Percentiles rank a stretch among this genome's conserved stretches.
Conservation (phyloP, 352 stramenopile genomes). For the Elongisporangium prolatum region DNA sequence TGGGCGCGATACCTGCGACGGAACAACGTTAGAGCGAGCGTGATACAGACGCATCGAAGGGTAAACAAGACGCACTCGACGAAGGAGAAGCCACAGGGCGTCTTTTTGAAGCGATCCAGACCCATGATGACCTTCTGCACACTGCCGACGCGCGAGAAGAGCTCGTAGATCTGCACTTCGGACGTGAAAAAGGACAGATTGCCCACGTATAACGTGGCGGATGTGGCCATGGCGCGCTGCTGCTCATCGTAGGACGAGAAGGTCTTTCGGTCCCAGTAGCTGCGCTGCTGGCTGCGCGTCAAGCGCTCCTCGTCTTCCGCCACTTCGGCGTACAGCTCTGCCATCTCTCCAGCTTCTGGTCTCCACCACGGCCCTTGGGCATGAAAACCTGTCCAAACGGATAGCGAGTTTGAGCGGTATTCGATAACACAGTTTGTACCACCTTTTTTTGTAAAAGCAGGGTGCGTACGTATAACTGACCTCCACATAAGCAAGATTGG, state of each 20-base stretch:
- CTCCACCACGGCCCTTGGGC: background rate
- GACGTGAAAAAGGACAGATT: constrained; percentile 98
- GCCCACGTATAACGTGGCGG: constrained; percentile 94
- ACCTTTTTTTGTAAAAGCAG: background rate
- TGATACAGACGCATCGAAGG: background rate
- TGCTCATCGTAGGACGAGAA: constrained; percentile 91
- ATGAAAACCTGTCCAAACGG: background rate
- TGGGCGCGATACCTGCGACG: constrained; percentile 54
- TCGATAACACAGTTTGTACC: background rate
- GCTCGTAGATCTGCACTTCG: constrained; percentile 92
- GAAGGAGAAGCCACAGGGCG: constrained; percentile 97
- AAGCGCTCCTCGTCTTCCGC: constrained; percentile 65
- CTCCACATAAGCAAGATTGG: background rate
- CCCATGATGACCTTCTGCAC: constrained; percentile 95
- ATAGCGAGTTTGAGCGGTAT: background rate
- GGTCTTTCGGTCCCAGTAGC: constrained; percentile 95
- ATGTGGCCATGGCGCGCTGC: constrained; percentile 89
- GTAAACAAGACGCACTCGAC: constrained; percentile 80
- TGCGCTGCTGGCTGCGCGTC: constrained; percentile 56
- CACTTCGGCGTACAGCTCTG: constrained; percentile 58
- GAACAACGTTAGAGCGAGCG: background rate
- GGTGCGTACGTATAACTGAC: background rate
- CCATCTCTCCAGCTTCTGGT: constrained; percentile 20
- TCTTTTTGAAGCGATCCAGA: constrained; percentile 94
- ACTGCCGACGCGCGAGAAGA: constrained; percentile 92